Evolutionary conservation across 1,284 basidiomycete species (phyloP).

Genomic region (Boletus chippewaensis): DNA sequence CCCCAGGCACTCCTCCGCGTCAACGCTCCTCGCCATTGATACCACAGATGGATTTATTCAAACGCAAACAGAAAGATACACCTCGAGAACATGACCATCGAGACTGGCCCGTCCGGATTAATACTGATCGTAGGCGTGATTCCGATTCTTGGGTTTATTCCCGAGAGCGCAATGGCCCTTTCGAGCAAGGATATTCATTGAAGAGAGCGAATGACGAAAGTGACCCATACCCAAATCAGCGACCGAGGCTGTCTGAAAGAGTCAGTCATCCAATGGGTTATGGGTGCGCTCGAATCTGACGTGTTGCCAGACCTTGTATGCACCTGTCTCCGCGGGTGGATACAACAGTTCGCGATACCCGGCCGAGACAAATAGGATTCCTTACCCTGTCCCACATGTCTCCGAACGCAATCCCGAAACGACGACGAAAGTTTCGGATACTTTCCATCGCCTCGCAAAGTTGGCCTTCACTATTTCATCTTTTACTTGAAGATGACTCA

Average conservation of each 20-base stretch:
- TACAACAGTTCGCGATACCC: constrained; percentile 7
- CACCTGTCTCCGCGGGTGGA: constrained; percentile 8
- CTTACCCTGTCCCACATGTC: not conserved
- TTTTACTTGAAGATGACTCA: constrained; percentile 10
- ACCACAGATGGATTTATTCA: constrained; percentile 32
- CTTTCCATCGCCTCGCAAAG: constrained; percentile 38
- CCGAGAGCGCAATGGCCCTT: constrained; percentile 19
- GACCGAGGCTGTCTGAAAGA: constrained; percentile 25
- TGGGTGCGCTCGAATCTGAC: constrained; percentile 13
- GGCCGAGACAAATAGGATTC: constrained; percentile 7
- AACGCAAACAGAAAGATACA: constrained; percentile 23
- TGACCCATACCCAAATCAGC: constrained; percentile 27
- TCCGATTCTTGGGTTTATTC: constrained; percentile 25
- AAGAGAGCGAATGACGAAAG: constrained; percentile 28
- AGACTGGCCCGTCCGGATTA: constrained; percentile 16
- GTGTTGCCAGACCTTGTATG: constrained; percentile 11
- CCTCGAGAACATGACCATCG: constrained; percentile 22
- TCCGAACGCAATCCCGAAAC: constrained; percentile 8
- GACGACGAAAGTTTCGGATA: constrained; percentile 17
- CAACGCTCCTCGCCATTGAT: constrained; percentile 28
- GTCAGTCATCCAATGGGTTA: constrained; percentile 17
- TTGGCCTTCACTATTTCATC: constrained; percentile 22
- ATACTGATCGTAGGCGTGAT: constrained; percentile 23
- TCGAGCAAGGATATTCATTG: constrained; percentile 18
- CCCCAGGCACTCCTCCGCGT: constrained; percentile 21